Evolutionary conservation across 208 protist genomes (phyloP), one percentile per base, ranked within the genome.

Genomic region (Wallacemonas sp.): DNA sequence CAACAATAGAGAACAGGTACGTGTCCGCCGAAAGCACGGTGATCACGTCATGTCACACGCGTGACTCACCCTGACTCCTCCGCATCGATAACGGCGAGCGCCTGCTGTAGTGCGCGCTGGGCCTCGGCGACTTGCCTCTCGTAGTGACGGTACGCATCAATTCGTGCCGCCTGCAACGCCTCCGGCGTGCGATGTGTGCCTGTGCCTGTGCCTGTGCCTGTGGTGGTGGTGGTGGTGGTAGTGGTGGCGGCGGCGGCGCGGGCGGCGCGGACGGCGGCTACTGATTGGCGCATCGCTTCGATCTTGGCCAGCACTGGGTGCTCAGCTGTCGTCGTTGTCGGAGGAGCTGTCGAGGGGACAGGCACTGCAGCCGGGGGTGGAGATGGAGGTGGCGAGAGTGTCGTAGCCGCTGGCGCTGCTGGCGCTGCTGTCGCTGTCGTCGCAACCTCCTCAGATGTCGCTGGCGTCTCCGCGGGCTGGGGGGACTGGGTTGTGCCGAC

Each of bases 61-160:
- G n/a, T 62, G 16, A 70, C 23, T 52, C 12, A 48, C 14, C 42
- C 22, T 46, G 7, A 36, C 26, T 57, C 18, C 38, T 32, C 25
- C 25, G 45, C 20, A 65, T 57, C 50, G 20, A 65, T 25, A 3
- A 29, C 14, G 31, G 52, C 52, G 52, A 59, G 52, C 16, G 52
- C 7, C 5, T 25, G 52, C 52, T 59, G 25, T 29, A 59, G 52
- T 18, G 52, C 39, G 11, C 52, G 52, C n/a, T 59, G 52, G 14
- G 52, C 52, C 52, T 59, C 36, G 12, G 32, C 52, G 32, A 59
- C n/a, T 18, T 59, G 52, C 32, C 39, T 4, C 20, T 59, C 52
- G 31, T 59, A 59, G 31, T 22, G 55, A 39, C 61, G 36, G 57
- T 57, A 55, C 28, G 48, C 33, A n/a, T 62, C 49, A 1, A 57